A percentile compares a stretch with the other conserved stretches of the same genome.
These are phyloP conservation scores for Hymenoscyphus repandus DNA, from an alignment of 2,329 filamentous ascomycete species.

Conservation along the genomic window DNA sequence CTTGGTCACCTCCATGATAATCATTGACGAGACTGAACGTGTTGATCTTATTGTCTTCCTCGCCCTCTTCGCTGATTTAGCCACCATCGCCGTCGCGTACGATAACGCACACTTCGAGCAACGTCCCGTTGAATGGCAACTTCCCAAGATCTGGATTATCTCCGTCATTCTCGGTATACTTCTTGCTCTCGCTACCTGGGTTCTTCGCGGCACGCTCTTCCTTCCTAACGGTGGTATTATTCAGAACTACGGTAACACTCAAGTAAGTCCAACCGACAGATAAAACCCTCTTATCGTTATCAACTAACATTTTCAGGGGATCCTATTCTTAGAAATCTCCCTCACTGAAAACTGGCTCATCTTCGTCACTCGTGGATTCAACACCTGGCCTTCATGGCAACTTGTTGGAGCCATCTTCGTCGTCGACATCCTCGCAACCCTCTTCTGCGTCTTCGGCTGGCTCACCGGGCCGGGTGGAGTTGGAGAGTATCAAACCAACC, in stretches of 20 bases:
- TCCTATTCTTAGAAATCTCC: slow-evolving; percentile 68
- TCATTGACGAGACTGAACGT: slow-evolving; percentile 71
- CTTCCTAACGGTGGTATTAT: slow-evolving; percentile 66
- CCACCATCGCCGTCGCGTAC: slow-evolving; percentile 73
- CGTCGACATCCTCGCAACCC: slow-evolving; percentile 66
- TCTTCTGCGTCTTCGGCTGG: slow-evolving; percentile 75
- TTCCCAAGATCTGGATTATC: slow-evolving; percentile 78
- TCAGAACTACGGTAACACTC: slow-evolving; percentile 62
- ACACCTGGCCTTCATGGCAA: slow-evolving; percentile 72
- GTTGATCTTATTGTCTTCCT: slow-evolving; percentile 74
- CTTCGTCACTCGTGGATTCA: slow-evolving; percentile 68
- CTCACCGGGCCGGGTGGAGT: slow-evolving; percentile 54
- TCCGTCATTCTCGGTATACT: slow-evolving; percentile 62
- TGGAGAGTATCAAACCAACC: slow-evolving; percentile 31
- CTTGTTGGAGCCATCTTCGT: slow-evolving; percentile 64
- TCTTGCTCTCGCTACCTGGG: slow-evolving; percentile 67
- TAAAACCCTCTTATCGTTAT: too few relatives aligned
- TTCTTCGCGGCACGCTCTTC: slow-evolving; percentile 66
- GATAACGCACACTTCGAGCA: slow-evolving; percentile 73
- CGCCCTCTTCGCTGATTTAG: slow-evolving; percentile 73
- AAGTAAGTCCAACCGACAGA: background rate
- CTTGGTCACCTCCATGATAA: slow-evolving; percentile 72
- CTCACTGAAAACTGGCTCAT: slow-evolving; percentile 76
- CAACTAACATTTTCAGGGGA: slow-evolving; percentile 50
- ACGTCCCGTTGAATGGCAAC: slow-evolving; percentile 73